Percentiles rank a stretch among this genome's conserved stretches.
phyloP scores from a whole-genome alignment of 1,284 basidiomycete genomes.

The Filobasidium uniguttulatum region DNA sequence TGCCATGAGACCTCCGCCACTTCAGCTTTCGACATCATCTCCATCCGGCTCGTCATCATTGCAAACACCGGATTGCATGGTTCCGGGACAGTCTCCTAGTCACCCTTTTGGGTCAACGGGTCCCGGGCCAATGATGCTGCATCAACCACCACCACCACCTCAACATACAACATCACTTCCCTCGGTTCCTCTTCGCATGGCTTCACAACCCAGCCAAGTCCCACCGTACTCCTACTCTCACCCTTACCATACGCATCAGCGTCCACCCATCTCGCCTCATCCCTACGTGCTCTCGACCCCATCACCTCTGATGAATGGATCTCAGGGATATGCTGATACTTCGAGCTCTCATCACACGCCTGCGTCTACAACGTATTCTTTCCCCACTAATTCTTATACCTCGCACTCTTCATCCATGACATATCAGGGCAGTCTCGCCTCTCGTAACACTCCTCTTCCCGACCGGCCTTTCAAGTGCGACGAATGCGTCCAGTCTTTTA shows the following conservation, averaged over 20 bases:
- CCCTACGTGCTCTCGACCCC: neutral
- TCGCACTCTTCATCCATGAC: neutral
- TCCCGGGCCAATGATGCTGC: neutral
- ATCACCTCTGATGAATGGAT: neutral
- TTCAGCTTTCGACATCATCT: neutral
- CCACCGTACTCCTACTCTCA: too few species aligned
- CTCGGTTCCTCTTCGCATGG: too few species aligned
- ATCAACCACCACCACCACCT: neutral
- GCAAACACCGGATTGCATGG: neutral
- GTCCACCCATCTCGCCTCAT: too few species aligned
- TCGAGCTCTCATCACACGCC: neutral
- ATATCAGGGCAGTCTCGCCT: neutral
- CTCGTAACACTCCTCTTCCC: neutral
- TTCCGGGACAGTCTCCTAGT: neutral
- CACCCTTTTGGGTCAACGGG: neutral
- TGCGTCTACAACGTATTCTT: too few species aligned
- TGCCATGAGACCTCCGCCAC: neutral
- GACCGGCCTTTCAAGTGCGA: conserved; percentile 39
- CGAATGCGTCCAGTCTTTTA: conserved; percentile 37
- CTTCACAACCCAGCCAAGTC: too few species aligned
- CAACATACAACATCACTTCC: too few species aligned
- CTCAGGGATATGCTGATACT: neutral
- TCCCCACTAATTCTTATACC: too few species aligned
- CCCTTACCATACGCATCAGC: too few species aligned
- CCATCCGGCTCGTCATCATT: neutral